These are phyloP conservation scores for Tagetes patula DNA, from an alignment of 129 eudicot genomes.

Conservation along the genomic window DNA sequence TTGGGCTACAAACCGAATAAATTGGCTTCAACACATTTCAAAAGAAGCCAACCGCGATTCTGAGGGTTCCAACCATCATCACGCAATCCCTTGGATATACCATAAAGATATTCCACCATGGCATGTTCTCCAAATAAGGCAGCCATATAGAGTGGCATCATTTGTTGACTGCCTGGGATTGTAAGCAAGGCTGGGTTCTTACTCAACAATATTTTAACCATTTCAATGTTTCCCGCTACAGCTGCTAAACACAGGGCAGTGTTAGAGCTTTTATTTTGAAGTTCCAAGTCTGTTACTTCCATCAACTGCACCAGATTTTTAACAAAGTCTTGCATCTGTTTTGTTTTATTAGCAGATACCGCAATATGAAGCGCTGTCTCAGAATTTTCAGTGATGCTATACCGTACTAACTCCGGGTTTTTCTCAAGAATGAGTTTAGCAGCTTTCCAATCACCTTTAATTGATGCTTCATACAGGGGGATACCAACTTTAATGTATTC, in stretches of 20 bases:
- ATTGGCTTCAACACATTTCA: slow-evolving; percentile 35
- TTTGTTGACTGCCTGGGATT: slow-evolving; percentile 31
- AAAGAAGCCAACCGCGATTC: slow-evolving; percentile 40
- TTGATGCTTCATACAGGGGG: slow-evolving; percentile 39
- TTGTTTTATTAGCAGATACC: slow-evolving; percentile 28
- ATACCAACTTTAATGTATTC: slow-evolving; percentile 26
- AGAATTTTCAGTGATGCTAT: slow-evolving; percentile 36
- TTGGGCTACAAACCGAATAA: slow-evolving; percentile 36
- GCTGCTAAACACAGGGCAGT: slow-evolving; percentile 65
- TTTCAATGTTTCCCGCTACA: slow-evolving; percentile 40
- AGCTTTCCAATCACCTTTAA: slow-evolving; percentile 43
- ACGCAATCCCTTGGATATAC: slow-evolving; percentile 5
- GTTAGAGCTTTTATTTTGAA: slow-evolving; percentile 30
- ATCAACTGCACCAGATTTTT: slow-evolving; percentile 29
- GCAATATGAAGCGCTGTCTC: slow-evolving; percentile 64
- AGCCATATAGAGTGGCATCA: slow-evolving; percentile 51
- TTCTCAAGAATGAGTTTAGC: slow-evolving; percentile 31
- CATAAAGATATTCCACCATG: slow-evolving; percentile 39
- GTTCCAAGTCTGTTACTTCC: slow-evolving; percentile 30
- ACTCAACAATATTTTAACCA: slow-evolving; percentile 33
- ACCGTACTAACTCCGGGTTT: slow-evolving; percentile 6
- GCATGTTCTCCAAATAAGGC: slow-evolving; percentile 37
- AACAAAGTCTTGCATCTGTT: slow-evolving; percentile 36
- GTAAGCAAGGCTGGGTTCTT: slow-evolving; percentile 26
- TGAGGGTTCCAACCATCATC: slow-evolving; percentile 27